Base-by-base conservation (phyloP, 2,329 filamentous ascomycete genomes). In the Endothia cerciana region DNA sequence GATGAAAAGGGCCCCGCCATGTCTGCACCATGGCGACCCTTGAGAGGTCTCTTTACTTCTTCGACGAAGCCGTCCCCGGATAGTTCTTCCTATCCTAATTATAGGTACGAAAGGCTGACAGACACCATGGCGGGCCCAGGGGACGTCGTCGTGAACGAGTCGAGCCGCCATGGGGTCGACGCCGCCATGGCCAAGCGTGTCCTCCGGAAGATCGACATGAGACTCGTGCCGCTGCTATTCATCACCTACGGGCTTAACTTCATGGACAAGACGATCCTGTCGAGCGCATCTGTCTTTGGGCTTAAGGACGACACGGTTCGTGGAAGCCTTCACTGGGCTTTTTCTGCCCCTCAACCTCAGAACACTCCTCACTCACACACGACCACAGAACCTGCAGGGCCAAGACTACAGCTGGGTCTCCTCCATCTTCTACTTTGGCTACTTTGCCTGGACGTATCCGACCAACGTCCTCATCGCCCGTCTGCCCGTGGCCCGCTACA, bases 201-300 rank as follows among this genome's bases (percentile, higher is more conserved):
- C 3, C 65, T 88, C 60, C 77, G 80, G 33, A 87, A 87, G 73
- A 87, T 89, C 66, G 87, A 89, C 72, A 76, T 74, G 69, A 76
- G 77, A 15, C 75, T 89, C 11, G 81, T 89, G 5, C 85, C 86
- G 0, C 74, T 88, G 13, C 74, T 88, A 11, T 87, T 87, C 67
- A 69, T 83, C 51, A 86, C 83, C 0, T 88, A 88, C 71, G 83
- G 83, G 76, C 73, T 88, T 68, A 86, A 87, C 70, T 88, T 87
- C 65, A 85, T 88, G 79, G 86, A 89, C 73, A 89, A 89, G 72
- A 82, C 81, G 0, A 85, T 85, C 64, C 72, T 87, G 1, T 84
- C 83, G 0, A 85, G 81, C 66, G 85, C 86, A 0, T 78, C 84
- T 4, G 83, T 88, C 0, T 87, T 88, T 69, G 85, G 84, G 0